phyloP scores from a whole-genome alignment of 2,329 filamentous ascomycete genomes.

The Gnomoniopsis sp. region DNA sequence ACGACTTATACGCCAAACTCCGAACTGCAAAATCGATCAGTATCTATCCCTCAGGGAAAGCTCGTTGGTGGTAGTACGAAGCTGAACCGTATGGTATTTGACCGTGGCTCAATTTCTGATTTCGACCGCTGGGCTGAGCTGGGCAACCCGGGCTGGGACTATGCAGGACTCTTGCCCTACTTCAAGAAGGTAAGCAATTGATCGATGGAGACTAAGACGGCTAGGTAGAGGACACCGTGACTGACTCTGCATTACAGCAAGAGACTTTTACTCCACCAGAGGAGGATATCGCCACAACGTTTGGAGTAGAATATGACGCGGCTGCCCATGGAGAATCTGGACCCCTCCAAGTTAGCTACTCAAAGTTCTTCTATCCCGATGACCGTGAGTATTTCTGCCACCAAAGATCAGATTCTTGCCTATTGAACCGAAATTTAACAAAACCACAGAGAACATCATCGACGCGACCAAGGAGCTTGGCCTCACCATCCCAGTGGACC shows the following conservation, averaged over 20 bases:
- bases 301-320: slow-evolving; percentile 26
- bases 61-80: slow-evolving; percentile 25
- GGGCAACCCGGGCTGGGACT: slow-evolving; percentile 27
- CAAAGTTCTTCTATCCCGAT: slow-evolving; percentile 29
- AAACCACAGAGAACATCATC: slow-evolving; percentile 16
- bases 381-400: slow-evolving; percentile 15
- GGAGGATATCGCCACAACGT: slow-evolving; percentile 22
- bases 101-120: slow-evolving; percentile 24
- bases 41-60: slow-evolving; percentile 20
- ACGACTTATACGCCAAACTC: slow-evolving; percentile 17
- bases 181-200: slow-evolving; percentile 26
- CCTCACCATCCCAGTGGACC: slow-evolving; percentile 17
- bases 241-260: slow-evolving; percentile 8
- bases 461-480: slow-evolving; percentile 21
- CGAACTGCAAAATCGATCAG: background rate
- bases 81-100: slow-evolving; percentile 28
- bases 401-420: slow-evolving; percentile 13
- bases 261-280: slow-evolving; percentile 26
- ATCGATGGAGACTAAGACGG: too few species aligned
- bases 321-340: slow-evolving; percentile 25
- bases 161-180: slow-evolving; percentile 24
- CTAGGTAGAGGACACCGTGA: background rate
- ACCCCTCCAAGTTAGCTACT: slow-evolving; percentile 27
- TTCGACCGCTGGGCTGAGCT: slow-evolving; percentile 26
- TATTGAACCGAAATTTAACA: background rate